phyloP scores from a whole-genome alignment of 2,329 filamentous ascomycete genomes.

The Clonostachys rosea region DNA sequence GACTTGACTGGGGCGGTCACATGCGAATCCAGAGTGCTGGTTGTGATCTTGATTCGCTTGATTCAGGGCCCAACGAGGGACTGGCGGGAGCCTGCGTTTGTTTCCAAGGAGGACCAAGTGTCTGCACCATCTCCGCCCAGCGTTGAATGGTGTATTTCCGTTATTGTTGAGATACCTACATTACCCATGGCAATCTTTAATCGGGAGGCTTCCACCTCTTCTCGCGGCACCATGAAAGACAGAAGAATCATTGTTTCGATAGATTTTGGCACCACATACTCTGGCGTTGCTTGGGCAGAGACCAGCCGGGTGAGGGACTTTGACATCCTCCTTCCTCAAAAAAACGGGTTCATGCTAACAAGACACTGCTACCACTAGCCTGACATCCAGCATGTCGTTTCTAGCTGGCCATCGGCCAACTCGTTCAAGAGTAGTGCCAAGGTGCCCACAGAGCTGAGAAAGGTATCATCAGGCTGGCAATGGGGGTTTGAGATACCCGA shows the following conservation, averaged over 20 bases:
- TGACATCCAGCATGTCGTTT: constrained; percentile 34
- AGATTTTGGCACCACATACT: constrained; percentile 54
- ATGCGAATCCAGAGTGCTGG: too few species aligned
- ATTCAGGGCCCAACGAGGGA: too few species aligned
- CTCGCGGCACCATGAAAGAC: constrained; percentile 3
- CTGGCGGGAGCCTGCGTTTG: too few species aligned
- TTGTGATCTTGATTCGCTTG: too few species aligned
- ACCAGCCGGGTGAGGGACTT: constrained; percentile 24
- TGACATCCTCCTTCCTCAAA: background rate
- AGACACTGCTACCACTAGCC: constrained; percentile 15
- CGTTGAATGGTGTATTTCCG: too few species aligned
- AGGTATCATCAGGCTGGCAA: constrained; percentile 31
- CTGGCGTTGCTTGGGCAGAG: constrained; percentile 47
- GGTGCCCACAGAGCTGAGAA: constrained; percentile 43
- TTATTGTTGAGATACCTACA: too few species aligned
- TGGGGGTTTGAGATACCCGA: constrained; percentile 46
- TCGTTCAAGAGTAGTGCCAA: constrained; percentile 30
- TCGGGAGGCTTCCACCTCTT: too few species aligned
- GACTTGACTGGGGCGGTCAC: too few species aligned
- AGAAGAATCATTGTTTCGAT: constrained; percentile 45
- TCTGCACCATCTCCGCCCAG: too few species aligned
- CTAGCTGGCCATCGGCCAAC: constrained; percentile 33
- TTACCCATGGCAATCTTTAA: too few species aligned
- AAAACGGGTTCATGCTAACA: background rate
- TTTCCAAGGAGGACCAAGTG: too few species aligned